Conservation (phyloP, 176 grass and related monocot genomes). For the Carex cristatella region DNA sequence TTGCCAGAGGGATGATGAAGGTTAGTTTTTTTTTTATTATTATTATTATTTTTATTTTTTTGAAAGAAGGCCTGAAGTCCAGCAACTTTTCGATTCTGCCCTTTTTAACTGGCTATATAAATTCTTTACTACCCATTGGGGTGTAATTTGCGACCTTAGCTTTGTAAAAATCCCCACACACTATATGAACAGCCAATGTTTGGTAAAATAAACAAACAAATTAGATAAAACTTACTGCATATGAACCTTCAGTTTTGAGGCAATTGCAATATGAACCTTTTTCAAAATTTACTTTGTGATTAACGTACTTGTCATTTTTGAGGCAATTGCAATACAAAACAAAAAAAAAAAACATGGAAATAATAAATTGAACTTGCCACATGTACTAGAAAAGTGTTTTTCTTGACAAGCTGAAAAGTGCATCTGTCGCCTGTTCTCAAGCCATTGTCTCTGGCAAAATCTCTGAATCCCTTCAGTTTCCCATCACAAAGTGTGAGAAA, state of each 20-base stretch:
- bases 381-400: not conserved
- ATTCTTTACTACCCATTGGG: too few relatives aligned
- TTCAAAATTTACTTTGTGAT: not conserved
- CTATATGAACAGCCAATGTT: not conserved
- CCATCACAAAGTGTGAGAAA: not conserved
- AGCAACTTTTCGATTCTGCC: not conserved
- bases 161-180: not conserved
- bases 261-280: not conserved
- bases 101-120: too few relatives aligned
- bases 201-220: not conserved
- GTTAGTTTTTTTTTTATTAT: too few relatives aligned
- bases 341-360: not conserved
- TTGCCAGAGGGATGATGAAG: too few relatives aligned
- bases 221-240: not conserved
- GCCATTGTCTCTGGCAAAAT: not conserved
- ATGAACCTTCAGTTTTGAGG: not conserved
- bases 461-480: not conserved
- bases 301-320: not conserved
- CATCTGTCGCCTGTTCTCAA: not conserved
- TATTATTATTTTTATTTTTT: too few relatives aligned
- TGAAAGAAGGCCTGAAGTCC: not conserved
- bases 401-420: slow-evolving; percentile 1
- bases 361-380: not conserved
- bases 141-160: not conserved
- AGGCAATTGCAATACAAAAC: not conserved